Conservation (phyloP, 257 asterid species). For the Linaria vulgaris region DNA sequence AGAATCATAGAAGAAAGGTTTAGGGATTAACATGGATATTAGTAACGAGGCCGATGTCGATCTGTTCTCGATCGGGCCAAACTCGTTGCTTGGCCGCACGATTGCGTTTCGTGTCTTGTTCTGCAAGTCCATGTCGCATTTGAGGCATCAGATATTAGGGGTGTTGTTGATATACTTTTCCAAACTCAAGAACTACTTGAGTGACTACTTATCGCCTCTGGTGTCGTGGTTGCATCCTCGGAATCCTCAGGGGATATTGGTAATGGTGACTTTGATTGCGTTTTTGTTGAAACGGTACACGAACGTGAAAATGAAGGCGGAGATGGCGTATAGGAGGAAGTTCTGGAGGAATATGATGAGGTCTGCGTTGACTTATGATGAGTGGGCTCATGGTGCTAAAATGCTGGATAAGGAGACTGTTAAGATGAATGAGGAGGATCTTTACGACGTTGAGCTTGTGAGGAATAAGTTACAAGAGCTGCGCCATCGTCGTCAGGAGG, state of each 20-base stretch:
- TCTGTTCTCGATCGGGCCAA: constrained; percentile 84
- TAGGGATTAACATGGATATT: constrained; percentile 58
- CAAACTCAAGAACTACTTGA: constrained; percentile 41
- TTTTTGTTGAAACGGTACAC: constrained; percentile 80
- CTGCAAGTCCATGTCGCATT: constrained; percentile 75
- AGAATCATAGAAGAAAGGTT: background rate
- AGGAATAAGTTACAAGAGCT: constrained; percentile 84
- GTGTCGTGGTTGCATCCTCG: constrained; percentile 87
- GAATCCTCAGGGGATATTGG: constrained; percentile 88
- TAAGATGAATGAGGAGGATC: constrained; percentile 66
- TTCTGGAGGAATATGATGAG: constrained; percentile 98
- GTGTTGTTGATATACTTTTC: constrained; percentile 31
- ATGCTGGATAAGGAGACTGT: constrained; percentile 84
- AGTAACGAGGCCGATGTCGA: constrained; percentile 90
- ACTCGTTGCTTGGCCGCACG: constrained; percentile 73
- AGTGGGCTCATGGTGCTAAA: constrained; percentile 97
- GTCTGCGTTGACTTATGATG: constrained; percentile 81
- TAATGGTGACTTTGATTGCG: constrained; percentile 64
- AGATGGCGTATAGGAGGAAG: constrained; percentile 87
- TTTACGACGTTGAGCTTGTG: constrained; percentile 88
- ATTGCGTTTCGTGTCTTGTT: constrained; percentile 78
- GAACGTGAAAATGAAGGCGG: constrained; percentile 71
- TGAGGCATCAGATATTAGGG: constrained; percentile 51
- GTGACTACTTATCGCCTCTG: constrained; percentile 48
- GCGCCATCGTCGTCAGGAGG: constrained; percentile 77